phyloP scores from a whole-genome alignment of 192 early-diverging fungal species.

The Entophlyctis luteolus region DNA sequence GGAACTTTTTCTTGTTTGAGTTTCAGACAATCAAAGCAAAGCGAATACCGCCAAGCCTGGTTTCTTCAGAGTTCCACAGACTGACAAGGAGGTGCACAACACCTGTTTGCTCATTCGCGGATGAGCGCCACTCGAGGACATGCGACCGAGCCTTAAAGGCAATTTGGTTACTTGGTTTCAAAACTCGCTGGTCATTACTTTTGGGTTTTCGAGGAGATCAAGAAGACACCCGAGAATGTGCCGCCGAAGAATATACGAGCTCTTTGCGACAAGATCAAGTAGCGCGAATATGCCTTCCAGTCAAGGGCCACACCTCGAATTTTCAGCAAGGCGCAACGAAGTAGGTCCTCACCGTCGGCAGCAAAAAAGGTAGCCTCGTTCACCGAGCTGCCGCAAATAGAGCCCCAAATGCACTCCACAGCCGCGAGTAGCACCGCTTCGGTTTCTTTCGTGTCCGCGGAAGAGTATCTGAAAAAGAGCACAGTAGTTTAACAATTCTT shows the following conservation, averaged over 20 bases:
- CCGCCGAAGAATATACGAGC: constrained; percentile 17
- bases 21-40: too few species aligned
- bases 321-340: constrained; percentile 5
- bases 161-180: too few species aligned
- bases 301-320: too few species aligned
- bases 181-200: too few species aligned
- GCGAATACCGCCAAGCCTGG: constrained; percentile 29
- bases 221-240: constrained; percentile 41
- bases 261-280: constrained; percentile 33
- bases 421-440: constrained; percentile 32
- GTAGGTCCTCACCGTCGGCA: constrained; percentile 19
- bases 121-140: constrained; percentile 30
- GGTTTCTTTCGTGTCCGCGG: constrained; percentile 37
- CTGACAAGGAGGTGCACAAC: constrained; percentile 32
- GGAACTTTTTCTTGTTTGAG: not conserved
- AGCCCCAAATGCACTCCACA: constrained; percentile 46
- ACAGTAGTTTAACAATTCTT: too few species aligned
- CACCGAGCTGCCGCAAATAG: constrained; percentile 37
- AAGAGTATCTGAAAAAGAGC: constrained; percentile 33
- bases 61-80: constrained; percentile 44
- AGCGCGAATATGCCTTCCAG: constrained; percentile 39
- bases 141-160: constrained; percentile 24
- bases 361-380: constrained; percentile 36
- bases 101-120: constrained; percentile 19
- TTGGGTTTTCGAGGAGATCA: constrained; percentile 46